A percentile compares a stretch with the other conserved stretches of the same genome.
Evolutionary conservation across 257 asterid species (phyloP).

Genomic region (Solanum neorickii): DNA sequence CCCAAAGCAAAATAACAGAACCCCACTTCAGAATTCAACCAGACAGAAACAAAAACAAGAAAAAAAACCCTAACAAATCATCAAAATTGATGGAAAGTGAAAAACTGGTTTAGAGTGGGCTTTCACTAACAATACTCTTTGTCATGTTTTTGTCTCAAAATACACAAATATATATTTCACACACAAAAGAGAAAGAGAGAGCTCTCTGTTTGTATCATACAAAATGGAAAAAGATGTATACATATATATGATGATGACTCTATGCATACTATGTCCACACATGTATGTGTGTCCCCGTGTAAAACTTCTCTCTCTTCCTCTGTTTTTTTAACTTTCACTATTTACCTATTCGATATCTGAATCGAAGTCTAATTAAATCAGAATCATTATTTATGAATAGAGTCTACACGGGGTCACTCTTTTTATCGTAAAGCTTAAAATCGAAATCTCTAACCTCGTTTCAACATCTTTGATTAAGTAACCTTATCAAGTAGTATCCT

Average conservation of each 20-base stretch:
- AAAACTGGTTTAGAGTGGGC: neutral
- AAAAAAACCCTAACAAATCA: neutral
- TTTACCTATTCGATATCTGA: neutral
- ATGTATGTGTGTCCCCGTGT: neutral
- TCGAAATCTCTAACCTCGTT: too few species aligned
- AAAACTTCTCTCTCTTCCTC: neutral
- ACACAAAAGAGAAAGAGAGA: neutral
- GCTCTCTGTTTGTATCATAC: neutral
- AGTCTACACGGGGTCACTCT: too few species aligned
- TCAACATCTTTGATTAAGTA: neutral
- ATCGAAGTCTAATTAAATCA: neutral
- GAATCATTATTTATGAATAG: too few species aligned
- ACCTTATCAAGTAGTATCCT: too few species aligned
- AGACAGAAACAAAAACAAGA: neutral
- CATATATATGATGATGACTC: neutral
- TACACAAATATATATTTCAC: neutral
- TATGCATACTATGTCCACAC: neutral
- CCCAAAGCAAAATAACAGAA: neutral
- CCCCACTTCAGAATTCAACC: neutral
- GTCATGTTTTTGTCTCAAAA: conserved; percentile 31
- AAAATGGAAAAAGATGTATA: neutral
- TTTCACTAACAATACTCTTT: conserved; percentile 14
- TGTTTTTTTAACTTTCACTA: neutral
- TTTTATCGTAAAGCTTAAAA: too few species aligned
- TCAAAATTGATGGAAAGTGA: neutral